Conservation (phyloP, 2,329 filamentous ascomycete species). For the Alternaria postmessia region DNA sequence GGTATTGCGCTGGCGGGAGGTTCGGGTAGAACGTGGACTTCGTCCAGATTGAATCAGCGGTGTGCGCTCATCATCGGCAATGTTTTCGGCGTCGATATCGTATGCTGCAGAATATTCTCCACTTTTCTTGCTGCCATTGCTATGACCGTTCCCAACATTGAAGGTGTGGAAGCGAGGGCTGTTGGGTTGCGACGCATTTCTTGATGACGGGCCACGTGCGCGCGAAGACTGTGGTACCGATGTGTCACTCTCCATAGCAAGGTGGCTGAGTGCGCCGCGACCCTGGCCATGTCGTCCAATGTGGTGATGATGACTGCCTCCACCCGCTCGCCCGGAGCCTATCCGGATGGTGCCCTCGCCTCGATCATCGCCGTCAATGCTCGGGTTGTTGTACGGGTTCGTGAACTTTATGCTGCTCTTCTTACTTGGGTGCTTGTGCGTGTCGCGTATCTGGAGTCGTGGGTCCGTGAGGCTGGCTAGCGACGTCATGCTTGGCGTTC, state of each 20-base stretch:
- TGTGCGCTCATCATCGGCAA: slow-evolving; percentile 86
- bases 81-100: slow-evolving; percentile 81
- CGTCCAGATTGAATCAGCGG: slow-evolving; percentile 76
- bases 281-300: slow-evolving; percentile 80
- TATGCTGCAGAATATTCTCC: slow-evolving; percentile 72
- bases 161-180: slow-evolving; percentile 67
- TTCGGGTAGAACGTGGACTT: slow-evolving; percentile 59
- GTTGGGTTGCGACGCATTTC: slow-evolving; percentile 71
- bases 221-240: slow-evolving; percentile 78
- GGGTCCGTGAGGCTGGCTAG: slow-evolving; percentile 72
- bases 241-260: slow-evolving; percentile 60
- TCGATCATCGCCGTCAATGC: slow-evolving; percentile 57
- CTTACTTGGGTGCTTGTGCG: slow-evolving; percentile 68
- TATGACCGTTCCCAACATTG: slow-evolving; percentile 49
- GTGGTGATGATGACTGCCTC: slow-evolving; percentile 80
- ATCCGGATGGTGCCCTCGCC: slow-evolving; percentile 50
- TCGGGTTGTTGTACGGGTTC: slow-evolving; percentile 72
- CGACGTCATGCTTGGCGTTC: slow-evolving; percentile 93
- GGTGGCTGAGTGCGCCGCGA: slow-evolving; percentile 74
- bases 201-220: slow-evolving; percentile 64
- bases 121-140: slow-evolving; percentile 60
- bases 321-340: slow-evolving; percentile 56
- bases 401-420: slow-evolving; percentile 98
- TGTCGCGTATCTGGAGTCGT: slow-evolving; percentile 65
- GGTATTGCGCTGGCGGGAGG: slow-evolving; percentile 62